Base-by-base conservation (phyloP, 257 asterid genomes). In the Asclepias syriaca region DNA sequence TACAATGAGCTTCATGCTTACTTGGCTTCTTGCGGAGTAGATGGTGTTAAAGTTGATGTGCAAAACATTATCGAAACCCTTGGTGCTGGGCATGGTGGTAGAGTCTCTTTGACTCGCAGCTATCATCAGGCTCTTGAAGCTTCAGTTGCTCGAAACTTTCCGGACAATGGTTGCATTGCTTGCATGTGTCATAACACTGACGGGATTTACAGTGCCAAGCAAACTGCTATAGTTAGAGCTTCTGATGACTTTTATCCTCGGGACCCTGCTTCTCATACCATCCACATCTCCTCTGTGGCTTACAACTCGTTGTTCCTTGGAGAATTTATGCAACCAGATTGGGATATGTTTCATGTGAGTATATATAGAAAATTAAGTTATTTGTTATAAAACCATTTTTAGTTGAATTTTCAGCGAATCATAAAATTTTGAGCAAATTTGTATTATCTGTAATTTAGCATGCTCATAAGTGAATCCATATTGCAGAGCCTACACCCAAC, bases 321-420 rank as follows among this genome's bases (percentile, higher is more conserved):
- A 76, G 98, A 93, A 58, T 89, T 90, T 64, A 89, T 89, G 96
- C 96, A 93, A 65, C 92, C 97, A 45, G 98, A 94, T 75, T 94
- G 98, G 98, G 98, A 94, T 82, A 94, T 89, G 96, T 94, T 94
- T 79, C 99, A 94, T 24, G 99, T 94, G 78, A 84, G 97, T 82
- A 65, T 29, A 69, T 43, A 32, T 39, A 32, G 5, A 1, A 43
- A 24, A 57, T 50, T 29, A 39, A 4, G 49, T 68, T 21, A 10
- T 14, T 34, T 37, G 8, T 43, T 43, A 8, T 70, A 48, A 8
- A 11, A 49, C 3, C 10, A 53, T 51, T 24, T 60, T 19, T 18
- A 22, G 65, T 55, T 8, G 46, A 40, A 12, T 27, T 53, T 58
- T 12, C 32, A 0, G n/a, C 15, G 13, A 59, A 21, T 10, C 0